These are phyloP conservation scores for Fusarium nematophilum DNA, from an alignment of 2,329 filamentous ascomycete genomes.

Conservation along the genomic window DNA sequence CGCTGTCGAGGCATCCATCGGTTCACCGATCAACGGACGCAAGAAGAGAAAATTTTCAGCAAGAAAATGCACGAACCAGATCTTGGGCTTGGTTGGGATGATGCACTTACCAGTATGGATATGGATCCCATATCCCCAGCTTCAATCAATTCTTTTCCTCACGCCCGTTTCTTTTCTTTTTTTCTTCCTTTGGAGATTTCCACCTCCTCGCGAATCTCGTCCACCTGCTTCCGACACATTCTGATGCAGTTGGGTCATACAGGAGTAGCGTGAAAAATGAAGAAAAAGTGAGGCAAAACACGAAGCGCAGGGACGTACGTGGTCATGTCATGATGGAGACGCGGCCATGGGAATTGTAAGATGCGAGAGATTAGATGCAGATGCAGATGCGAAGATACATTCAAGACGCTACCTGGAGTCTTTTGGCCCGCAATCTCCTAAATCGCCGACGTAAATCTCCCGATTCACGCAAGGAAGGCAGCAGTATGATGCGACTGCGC, in stretches of 20 bases:
- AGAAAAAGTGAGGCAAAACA: slow-evolving; percentile 1
- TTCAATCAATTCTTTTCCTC: not conserved
- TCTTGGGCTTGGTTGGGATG: not conserved
- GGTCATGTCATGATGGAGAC: slow-evolving; percentile 2
- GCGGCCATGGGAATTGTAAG: not conserved
- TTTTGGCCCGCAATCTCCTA: no score
- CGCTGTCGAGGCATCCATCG: not conserved
- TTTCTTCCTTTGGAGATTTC: slow-evolving; percentile 9
- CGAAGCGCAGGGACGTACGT: no score
- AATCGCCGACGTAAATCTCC: slow-evolving; percentile 4
- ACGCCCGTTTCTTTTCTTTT: slow-evolving; percentile 12
- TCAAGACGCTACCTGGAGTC: no score
- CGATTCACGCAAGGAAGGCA: not conserved
- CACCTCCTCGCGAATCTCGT: slow-evolving; percentile 7
- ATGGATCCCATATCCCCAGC: no score
- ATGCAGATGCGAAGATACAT: no score
- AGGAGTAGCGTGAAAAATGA: not conserved
- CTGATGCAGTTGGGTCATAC: not conserved
- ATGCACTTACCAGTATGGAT: slow-evolving; percentile 1
- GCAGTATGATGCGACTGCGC: no score
- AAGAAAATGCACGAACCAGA: slow-evolving; percentile 14
- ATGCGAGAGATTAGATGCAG: slow-evolving; percentile 10
- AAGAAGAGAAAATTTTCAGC: slow-evolving; percentile 16
- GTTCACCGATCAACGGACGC: not conserved
- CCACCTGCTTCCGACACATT: not conserved